These are phyloP conservation scores for Sporothrix brasiliensis DNA, from an alignment of 2,329 filamentous ascomycete species.

Conservation along the genomic window DNA sequence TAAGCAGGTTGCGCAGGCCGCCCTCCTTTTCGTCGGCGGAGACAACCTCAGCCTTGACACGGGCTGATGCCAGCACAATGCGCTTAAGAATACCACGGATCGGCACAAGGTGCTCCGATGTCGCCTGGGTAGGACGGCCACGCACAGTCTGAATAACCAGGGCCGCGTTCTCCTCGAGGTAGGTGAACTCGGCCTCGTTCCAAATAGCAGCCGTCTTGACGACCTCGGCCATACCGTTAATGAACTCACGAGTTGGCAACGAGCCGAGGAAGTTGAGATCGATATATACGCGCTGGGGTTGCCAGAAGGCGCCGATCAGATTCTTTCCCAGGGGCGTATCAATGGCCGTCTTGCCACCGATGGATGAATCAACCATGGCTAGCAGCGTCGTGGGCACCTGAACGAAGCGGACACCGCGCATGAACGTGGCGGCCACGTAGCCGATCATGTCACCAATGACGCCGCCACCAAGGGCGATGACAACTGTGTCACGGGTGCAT, in stretches of 20 bases:
- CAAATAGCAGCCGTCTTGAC: constrained; percentile 98
- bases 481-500: constrained; percentile 93
- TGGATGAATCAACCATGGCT: constrained; percentile 97
- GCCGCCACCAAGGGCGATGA: constrained; percentile 91
- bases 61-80: constrained; percentile 86
- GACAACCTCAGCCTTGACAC: constrained; percentile 91
- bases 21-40: constrained; percentile 93
- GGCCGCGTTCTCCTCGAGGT: constrained; percentile 79
- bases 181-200: constrained; percentile 82
- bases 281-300: constrained; percentile 90
- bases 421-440: constrained; percentile 96
- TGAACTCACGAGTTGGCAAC: constrained; percentile 85
- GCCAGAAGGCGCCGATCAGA: constrained; percentile 93
- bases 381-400: constrained; percentile 94
- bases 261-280: constrained; percentile 91
- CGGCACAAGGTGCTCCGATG: constrained; percentile 63
- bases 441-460: constrained; percentile 98
- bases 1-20: constrained; percentile 88
- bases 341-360: constrained; percentile 97
- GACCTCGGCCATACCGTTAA: constrained; percentile 99
- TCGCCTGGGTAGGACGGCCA: constrained; percentile 48
- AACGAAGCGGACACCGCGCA: constrained; percentile 94
- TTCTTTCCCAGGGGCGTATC: constrained; percentile 97
- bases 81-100: constrained; percentile 73
- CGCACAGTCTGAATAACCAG: constrained; percentile 74